Percentiles rank a stretch among this genome's conserved stretches.
phyloP scores from a whole-genome alignment of 495 filamentous ascomycete genomes.

The Penicillium soppii region DNA sequence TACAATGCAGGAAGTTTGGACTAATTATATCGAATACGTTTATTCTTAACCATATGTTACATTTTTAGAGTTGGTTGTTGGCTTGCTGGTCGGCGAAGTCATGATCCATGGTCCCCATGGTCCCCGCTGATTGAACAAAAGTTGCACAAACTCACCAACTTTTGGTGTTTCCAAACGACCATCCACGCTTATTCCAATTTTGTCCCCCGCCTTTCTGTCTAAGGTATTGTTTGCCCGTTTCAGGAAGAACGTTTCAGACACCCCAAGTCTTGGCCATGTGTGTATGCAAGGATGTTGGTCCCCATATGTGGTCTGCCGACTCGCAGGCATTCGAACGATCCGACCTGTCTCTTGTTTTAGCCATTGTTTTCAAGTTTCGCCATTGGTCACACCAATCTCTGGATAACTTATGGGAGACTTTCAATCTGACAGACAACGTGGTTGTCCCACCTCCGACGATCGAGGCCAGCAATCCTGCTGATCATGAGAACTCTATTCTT shows the following conservation, averaged over 20 bases:
- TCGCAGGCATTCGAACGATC: too few species aligned
- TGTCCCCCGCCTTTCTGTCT: neutral
- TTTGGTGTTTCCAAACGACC: neutral
- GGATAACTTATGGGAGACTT: neutral
- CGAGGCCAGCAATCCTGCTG: neutral
- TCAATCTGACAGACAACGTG: slow-evolving; percentile 7
- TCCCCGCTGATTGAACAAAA: slow-evolving; percentile 1
- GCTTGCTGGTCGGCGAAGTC: slow-evolving; percentile 1
- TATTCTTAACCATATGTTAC: neutral
- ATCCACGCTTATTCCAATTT: neutral
- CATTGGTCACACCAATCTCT: neutral
- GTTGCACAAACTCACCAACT: neutral
- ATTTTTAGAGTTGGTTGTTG: neutral
- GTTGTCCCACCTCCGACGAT: neutral
- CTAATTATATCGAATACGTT: neutral
- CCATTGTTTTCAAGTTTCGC: neutral
- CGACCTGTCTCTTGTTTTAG: too few species aligned
- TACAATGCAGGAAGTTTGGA: neutral
- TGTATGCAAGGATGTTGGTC: neutral
- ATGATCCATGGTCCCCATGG: slow-evolving; percentile 5
- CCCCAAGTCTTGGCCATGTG: neutral
- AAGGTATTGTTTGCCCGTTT: neutral
- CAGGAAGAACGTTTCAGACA: neutral
- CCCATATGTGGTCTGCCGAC: neutral
- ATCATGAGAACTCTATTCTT: neutral